Base-by-base conservation (phyloP, 192 early-diverging fungal genomes). In the Rhizophlyctis rosea region DNA sequence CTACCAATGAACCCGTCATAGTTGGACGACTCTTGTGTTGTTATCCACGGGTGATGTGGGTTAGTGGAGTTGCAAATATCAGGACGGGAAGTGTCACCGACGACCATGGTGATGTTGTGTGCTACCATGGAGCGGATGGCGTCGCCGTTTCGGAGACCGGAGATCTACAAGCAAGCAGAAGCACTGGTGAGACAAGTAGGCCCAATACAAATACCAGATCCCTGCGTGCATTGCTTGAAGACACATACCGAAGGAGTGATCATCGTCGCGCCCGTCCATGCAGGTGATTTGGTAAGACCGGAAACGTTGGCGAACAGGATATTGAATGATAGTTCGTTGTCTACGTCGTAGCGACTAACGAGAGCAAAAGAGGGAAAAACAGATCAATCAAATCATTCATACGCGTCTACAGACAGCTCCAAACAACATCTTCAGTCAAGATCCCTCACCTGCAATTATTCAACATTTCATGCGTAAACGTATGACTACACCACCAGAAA, bases 81-180 rank as follows among this genome's bases (percentile, higher is more conserved):
- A 14, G 44, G 34, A 4, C 74, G 64, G 11, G 74, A 76, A 11
- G 55, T 51, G 59, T 75, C 74, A 33, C 74, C 74, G 47, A 75
- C 74, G 21, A 59, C 60, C 34, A 51, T 32, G 2, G 54, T 70
- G 39, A 78, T 73, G 50, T 74, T 74, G 44, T 64, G 34, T 18
- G 79, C 74, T 3, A 51, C 28, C 11, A 75, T 25, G 27, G 74
- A 78, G 13, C 29, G 16, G 18, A 75, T 47, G 1, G 74, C 74
- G 34, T 79, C 76, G 30, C 60, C 76, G 55, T 77, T 77, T 57
- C 67, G 73, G 28, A 77, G 34, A 65, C 76, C 76, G 23, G 76
- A 67, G 44, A 77, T 77, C 56, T 57, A 34, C 18, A 1, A n/a
- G 29, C 29, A 23, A 16, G 29, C 29, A 14, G 1, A 54, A 27